Evolutionary conservation across 2,329 filamentous ascomycete species (phyloP).

Genomic region (Exophiala sp.): DNA sequence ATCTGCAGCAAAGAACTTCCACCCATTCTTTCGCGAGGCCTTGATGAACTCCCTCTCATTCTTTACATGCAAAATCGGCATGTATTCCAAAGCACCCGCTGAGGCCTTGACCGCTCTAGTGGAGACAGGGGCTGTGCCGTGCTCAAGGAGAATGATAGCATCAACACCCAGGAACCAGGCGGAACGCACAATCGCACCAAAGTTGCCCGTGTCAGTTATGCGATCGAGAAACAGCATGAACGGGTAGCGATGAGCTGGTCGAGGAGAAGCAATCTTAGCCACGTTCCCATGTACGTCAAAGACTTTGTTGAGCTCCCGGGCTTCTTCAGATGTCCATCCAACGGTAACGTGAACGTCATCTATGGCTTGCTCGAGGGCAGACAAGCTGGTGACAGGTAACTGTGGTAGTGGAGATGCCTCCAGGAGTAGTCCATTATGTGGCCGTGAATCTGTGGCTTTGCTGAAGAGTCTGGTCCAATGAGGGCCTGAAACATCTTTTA

Average conservation of each 20-base stretch:
- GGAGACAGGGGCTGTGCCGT: conserved; percentile 70
- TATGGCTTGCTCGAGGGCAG: conserved; percentile 45
- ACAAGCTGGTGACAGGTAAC: conserved; percentile 60
- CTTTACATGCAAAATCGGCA: conserved; percentile 68
- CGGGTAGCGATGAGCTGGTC: conserved; percentile 33
- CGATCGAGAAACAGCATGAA: conserved; percentile 44
- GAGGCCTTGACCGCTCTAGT: conserved; percentile 82
- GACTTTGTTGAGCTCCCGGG: conserved; percentile 67
- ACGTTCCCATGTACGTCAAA: conserved; percentile 5
- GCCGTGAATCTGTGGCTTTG: conserved; percentile 75
- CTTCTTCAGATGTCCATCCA: conserved; percentile 69
- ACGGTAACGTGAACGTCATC: conserved; percentile 59
- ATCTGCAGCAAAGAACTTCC: conserved; percentile 77
- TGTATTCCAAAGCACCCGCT: conserved; percentile 77
- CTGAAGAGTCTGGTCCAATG: conserved; percentile 68
- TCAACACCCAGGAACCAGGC: conserved; percentile 88
- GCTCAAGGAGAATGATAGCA: conserved; percentile 72
- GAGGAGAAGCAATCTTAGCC: conserved; percentile 15
- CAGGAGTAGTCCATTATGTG: conserved; percentile 86
- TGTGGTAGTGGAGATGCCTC: conserved; percentile 81
- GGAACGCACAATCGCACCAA: conserved; percentile 83
- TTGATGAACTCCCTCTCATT: conserved; percentile 68
- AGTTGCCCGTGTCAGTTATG: conserved; percentile 78
- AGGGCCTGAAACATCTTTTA: conserved; percentile 34
- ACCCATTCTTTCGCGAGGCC: conserved; percentile 66